These are phyloP conservation scores for Chlorella sp. DNA, from an alignment of 139 green algal species.

Conservation along the genomic window DNA sequence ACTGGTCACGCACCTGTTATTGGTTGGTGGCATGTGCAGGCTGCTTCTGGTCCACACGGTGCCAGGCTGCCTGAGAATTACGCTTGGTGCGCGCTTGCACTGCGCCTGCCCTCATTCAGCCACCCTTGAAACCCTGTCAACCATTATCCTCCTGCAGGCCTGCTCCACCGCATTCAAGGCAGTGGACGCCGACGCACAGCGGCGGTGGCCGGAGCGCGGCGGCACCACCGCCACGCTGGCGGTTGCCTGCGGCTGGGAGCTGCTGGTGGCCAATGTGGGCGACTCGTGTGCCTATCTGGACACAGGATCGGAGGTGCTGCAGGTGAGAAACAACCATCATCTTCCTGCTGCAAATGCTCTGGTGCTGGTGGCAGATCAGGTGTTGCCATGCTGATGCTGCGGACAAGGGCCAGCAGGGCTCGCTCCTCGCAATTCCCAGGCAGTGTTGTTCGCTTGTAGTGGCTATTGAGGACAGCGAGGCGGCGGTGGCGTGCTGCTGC, in stretches of 20 bases:
- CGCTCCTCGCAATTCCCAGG: neutral
- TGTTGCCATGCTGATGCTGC: neutral
- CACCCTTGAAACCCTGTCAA: neutral
- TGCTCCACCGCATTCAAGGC: slow-evolving; percentile 32
- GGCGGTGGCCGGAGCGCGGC: slow-evolving; percentile 31
- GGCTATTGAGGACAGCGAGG: no score
- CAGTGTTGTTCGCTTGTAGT: neutral
- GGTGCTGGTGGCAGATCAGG: neutral
- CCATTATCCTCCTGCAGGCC: neutral
- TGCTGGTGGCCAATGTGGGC: slow-evolving; percentile 69
- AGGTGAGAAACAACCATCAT: neutral
- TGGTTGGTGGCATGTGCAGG: neutral
- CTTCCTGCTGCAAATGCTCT: neutral
- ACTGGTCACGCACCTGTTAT: no score
- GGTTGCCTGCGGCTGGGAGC: slow-evolving; percentile 62
- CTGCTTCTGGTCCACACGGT: neutral
- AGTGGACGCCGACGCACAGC: slow-evolving; percentile 18
- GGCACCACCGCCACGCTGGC: slow-evolving; percentile 88
- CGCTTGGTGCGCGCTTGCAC: neutral
- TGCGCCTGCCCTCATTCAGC: no score
- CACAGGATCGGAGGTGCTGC: slow-evolving; percentile 74
- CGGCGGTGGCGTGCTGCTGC: no score
- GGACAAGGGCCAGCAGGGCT: no score
- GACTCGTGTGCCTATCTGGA: slow-evolving; percentile 71
- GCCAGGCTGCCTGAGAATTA: neutral